Conservation (phyloP, 73 alveolate species). For the Tetrahymena borealis region DNA sequence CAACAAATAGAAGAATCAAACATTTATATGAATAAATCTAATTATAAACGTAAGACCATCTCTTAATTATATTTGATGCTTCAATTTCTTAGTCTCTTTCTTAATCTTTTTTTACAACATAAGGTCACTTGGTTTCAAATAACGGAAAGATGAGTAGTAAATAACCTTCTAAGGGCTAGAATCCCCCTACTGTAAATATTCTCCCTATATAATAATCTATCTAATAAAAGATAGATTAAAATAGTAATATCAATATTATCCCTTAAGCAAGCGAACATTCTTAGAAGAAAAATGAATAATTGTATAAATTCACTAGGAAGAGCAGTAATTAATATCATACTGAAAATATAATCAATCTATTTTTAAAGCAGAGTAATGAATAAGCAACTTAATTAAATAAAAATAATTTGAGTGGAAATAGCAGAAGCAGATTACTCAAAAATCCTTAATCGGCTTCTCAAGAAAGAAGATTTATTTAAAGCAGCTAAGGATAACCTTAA, state of each 20-base stretch:
- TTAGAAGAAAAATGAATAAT: not conserved
- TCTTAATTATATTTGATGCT: not conserved
- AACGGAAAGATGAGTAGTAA: not conserved
- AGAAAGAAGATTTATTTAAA: not conserved
- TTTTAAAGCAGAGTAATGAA: not conserved
- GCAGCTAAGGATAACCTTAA: not conserved
- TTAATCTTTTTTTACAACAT: not conserved
- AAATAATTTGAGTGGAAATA: not conserved
- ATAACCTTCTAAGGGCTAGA: not conserved
- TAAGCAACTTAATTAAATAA: not conserved
- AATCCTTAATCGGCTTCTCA: not conserved
- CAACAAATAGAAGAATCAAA: not conserved
- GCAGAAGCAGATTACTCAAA: not conserved
- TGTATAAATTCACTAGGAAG: not conserved
- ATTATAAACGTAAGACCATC: not conserved
- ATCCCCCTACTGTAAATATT: not conserved
- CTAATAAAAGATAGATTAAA: not conserved
- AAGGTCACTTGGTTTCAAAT: not conserved
- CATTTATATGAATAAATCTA: not conserved
- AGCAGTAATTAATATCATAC: not conserved
- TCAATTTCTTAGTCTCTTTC: not conserved
- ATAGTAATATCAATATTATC: not conserved
- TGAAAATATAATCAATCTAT: not conserved
- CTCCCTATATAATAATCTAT: too few species aligned
- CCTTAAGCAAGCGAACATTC: not conserved